Evolutionary conservation across 1,284 basidiomycete species (phyloP).

Genomic region (Ceratorhiza oryzae-sativae): DNA sequence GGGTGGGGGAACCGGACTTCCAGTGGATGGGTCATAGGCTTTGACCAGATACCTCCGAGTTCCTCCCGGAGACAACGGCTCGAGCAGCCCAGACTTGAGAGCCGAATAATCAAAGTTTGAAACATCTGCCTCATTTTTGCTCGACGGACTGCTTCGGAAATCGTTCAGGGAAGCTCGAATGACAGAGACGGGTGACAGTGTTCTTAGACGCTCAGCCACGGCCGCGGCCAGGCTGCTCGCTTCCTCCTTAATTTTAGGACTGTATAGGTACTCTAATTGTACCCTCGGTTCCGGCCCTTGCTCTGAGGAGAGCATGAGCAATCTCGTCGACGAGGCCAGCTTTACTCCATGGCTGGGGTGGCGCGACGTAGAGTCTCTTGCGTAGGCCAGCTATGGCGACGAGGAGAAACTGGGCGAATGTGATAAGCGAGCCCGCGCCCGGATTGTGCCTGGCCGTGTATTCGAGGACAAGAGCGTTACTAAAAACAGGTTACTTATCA

Average conservation of each 20-base stretch:
- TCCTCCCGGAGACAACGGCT: conserved; percentile 26
- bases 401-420: conserved; percentile 81
- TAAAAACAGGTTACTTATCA: conserved; percentile 46
- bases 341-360: neutral
- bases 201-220: conserved; percentile 21
- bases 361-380: conserved; percentile 56
- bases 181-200: conserved; percentile 24
- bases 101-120: neutral
- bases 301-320: conserved; percentile 16
- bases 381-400: conserved; percentile 75
- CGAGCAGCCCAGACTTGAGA: conserved; percentile 13
- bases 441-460: conserved; percentile 69
- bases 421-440: conserved; percentile 77
- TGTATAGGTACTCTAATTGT: conserved; percentile 13
- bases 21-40: neutral
- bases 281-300: neutral
- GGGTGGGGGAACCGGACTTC: neutral
- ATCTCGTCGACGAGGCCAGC: conserved; percentile 16
- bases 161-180: conserved; percentile 15
- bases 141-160: neutral
- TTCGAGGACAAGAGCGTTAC: conserved; percentile 77
- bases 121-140: neutral
- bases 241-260: neutral
- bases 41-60: conserved; percentile 23
- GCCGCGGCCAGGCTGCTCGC: neutral